Evolutionary conservation across 495 filamentous ascomycete genomes (phyloP), one percentile per base, ranked within the genome.

Genomic region (Darksidea phi): DNA sequence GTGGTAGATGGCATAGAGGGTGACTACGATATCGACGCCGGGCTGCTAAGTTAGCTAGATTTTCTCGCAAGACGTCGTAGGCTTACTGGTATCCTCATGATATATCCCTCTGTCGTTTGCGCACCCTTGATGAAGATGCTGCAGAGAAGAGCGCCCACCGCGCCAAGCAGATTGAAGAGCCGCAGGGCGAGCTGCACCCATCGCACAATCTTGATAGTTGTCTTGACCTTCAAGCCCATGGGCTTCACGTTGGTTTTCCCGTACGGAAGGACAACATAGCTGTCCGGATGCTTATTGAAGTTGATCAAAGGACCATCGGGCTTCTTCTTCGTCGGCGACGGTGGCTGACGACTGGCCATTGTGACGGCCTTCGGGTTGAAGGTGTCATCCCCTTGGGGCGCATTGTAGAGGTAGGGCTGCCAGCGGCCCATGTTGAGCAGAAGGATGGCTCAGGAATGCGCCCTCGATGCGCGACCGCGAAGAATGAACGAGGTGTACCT

Each of bases 361-460:
- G 90, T 89, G 34, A 87, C 83, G 54, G 86, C 86, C 68, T 90
- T 94, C 13, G 91, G 91, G 67, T 96, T 88, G 75, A 94, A 96
- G 0, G 72, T 68, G 34, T 87, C 78, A 34, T 76, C 79, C 20
- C 78, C 80, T 70, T 71, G 74, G 53, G 76, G 79, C 59, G 63
- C 71, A 67, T 86, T 82, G 75, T 95, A 95, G 74, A 95, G 77
- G 78, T 87, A 95, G 54, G 91, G 91, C 76, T 81, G 85, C 52
- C 54, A 59, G 61, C 62, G 48, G 54, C 57, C 66, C 66, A 69
- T 69, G 53, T 80, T 58, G 43, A n/a, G 26, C 24, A 48, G 46
- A 25, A 48, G 37, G 28, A 55, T 64, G 47, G 49, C 55, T 48
- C 17, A 57, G 53, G 56, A 70, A 67, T 70, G 42, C 37, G 28